phyloP scores from a whole-genome alignment of 306 rosid species.

The Corylus heterophylla region DNA sequence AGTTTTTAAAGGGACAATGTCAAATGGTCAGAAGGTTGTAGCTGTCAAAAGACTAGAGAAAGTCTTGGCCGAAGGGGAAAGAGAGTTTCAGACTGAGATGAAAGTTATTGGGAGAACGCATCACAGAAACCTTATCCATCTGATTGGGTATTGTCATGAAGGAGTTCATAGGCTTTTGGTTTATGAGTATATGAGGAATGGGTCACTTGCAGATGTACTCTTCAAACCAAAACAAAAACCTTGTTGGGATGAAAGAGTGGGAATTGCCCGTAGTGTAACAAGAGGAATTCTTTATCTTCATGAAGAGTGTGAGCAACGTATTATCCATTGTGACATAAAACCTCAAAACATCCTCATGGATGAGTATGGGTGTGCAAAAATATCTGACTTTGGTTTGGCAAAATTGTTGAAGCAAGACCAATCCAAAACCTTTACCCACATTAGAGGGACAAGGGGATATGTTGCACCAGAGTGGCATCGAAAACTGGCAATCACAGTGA shows the following conservation, averaged over 20 bases:
- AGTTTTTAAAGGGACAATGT: not conserved
- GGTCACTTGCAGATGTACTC: not conserved
- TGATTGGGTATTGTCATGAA: not conserved
- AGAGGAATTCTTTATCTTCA: not conserved
- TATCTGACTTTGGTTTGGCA: not conserved
- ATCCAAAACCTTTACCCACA: not conserved
- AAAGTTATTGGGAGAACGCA: not conserved
- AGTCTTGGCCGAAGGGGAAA: not conserved
- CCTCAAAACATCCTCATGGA: not conserved
- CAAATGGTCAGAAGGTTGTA: not conserved
- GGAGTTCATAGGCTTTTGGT: slow-evolving; percentile 7
- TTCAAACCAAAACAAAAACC: not conserved
- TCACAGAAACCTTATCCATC: not conserved
- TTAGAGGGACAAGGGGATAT: not conserved
- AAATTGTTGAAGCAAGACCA: not conserved
- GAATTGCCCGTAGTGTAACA: not conserved
- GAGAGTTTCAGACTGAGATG: not conserved
- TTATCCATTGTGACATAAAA: slow-evolving; percentile 1
- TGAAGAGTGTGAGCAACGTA: not conserved
- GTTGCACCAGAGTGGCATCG: not conserved
- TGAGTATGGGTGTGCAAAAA: not conserved
- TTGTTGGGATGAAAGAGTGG: not conserved
- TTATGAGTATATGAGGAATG: not conserved
- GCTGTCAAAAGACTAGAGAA: not conserved
- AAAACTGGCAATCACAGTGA: not conserved